These are phyloP conservation scores for Lolium rigidum DNA, from an alignment of 176 grass and related monocot species.

Conservation along the genomic window DNA sequence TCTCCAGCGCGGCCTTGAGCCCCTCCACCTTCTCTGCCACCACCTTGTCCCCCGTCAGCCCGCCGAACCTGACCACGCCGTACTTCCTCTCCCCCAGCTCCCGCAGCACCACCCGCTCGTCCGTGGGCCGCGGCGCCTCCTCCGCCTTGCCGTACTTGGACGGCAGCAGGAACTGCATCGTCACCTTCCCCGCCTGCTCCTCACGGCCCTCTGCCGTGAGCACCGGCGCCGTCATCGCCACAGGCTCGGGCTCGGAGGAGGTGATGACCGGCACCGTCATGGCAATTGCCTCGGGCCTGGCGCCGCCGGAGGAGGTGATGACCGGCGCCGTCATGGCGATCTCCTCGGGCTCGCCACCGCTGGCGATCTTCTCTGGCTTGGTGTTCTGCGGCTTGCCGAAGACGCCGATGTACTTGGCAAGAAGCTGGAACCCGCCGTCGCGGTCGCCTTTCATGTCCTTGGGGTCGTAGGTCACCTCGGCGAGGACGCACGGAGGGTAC, in stretches of 20 bases:
- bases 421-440: slow-evolving; percentile 82
- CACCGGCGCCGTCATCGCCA: slow-evolving; percentile 83
- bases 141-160: slow-evolving; percentile 68
- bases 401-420: slow-evolving; percentile 90
- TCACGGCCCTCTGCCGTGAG: slow-evolving; percentile 51
- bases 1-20: slow-evolving; percentile 77
- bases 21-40: slow-evolving; percentile 73
- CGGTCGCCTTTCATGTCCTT: slow-evolving; percentile 61
- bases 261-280: slow-evolving; percentile 92
- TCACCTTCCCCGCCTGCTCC: slow-evolving; percentile 42
- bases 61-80: slow-evolving; percentile 73
- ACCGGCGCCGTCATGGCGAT: slow-evolving; percentile 91
- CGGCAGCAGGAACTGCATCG: slow-evolving; percentile 90
- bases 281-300: slow-evolving; percentile 54
- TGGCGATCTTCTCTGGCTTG: slow-evolving; percentile 82
- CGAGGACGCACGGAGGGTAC: slow-evolving; percentile 70
- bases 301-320: slow-evolving; percentile 47
- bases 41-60: slow-evolving; percentile 61
- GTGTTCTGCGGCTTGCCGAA: slow-evolving; percentile 77
- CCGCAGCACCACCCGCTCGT: slow-evolving; percentile 79
- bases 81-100: slow-evolving; percentile 72
- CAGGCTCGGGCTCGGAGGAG: slow-evolving; percentile 55
- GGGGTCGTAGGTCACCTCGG: slow-evolving; percentile 89
- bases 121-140: slow-evolving; percentile 77
- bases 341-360: slow-evolving; percentile 36